phyloP scores from a whole-genome alignment of 2,329 filamentous ascomycete genomes.

The Penicillium brasilianum region DNA sequence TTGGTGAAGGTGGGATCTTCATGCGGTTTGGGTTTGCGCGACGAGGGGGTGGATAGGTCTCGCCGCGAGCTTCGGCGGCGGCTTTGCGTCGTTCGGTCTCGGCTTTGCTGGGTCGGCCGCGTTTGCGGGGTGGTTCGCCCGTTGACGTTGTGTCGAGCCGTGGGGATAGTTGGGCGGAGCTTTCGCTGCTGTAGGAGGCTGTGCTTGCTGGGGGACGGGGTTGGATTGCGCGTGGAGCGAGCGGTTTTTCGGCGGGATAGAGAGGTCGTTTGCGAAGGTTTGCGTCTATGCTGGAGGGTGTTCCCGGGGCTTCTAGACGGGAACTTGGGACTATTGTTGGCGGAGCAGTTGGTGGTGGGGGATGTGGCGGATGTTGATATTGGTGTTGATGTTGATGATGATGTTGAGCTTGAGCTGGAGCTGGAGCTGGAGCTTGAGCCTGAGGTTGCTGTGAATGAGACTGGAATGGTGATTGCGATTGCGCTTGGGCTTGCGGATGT shows the following conservation, averaged over 20 bases:
- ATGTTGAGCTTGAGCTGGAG: constrained; percentile 7
- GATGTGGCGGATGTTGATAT: neutral
- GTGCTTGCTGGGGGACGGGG: constrained; percentile 44
- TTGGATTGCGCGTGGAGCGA: constrained; percentile 46
- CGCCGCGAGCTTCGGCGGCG: constrained; percentile 45
- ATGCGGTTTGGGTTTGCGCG: constrained; percentile 32
- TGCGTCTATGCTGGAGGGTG: constrained; percentile 33
- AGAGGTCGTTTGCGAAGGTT: constrained; percentile 41
- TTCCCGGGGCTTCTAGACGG: constrained; percentile 30
- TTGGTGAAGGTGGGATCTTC: constrained; percentile 38
- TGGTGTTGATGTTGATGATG: constrained; percentile 12
- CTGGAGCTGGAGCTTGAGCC: neutral
- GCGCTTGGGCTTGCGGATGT: neutral
- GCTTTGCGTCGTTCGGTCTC: constrained; percentile 47
- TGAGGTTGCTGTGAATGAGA: neutral
- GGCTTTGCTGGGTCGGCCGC: constrained; percentile 50
- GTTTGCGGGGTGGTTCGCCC: constrained; percentile 47
- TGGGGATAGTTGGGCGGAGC: constrained; percentile 43
- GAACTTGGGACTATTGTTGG: constrained; percentile 24
- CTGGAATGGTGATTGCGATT: neutral
- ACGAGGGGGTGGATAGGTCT: constrained; percentile 45
- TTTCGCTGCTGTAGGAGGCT: constrained; percentile 42
- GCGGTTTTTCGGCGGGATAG: constrained; percentile 37
- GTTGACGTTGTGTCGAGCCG: constrained; percentile 33
- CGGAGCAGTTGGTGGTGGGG: constrained; percentile 9